phyloP scores from a whole-genome alignment of 805 yeast species.

The Ogataea methylovora region DNA sequence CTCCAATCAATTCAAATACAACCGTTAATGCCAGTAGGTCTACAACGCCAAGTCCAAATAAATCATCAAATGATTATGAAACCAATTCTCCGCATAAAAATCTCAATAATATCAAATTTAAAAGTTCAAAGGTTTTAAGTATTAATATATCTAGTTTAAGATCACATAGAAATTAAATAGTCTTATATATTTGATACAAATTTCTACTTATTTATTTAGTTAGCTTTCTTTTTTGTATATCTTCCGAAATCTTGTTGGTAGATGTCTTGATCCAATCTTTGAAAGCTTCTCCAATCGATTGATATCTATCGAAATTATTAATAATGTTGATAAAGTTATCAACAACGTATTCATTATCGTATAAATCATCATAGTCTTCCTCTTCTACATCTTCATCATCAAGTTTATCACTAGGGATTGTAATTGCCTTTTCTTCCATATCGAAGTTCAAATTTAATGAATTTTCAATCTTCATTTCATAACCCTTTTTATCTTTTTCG shows the following conservation, averaged over 20 bases:
- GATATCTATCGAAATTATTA: constrained; percentile 26
- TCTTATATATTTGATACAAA: no score
- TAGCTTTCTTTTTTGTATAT: constrained; percentile 3
- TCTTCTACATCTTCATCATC: constrained; percentile 2
- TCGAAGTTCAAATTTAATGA: constrained; percentile 26
- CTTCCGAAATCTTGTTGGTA: not conserved
- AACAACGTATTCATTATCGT: constrained; percentile 18
- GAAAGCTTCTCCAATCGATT: constrained; percentile 27
- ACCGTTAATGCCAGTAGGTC: not conserved
- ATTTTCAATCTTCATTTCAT: constrained; percentile 7
- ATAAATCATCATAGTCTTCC: constrained; percentile 13
- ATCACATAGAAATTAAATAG: no score
- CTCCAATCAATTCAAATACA: no score
- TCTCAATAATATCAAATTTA: not conserved
- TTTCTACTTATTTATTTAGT: not conserved
- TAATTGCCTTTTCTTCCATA: constrained; percentile 11
- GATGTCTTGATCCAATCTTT: constrained; percentile 25
- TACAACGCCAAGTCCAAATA: not conserved
- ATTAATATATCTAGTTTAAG: constrained; percentile 24
- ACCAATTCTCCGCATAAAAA: not conserved
- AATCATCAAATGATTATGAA: not conserved
- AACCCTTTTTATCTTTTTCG: constrained; percentile 1
- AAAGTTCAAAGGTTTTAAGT: constrained; percentile 9
- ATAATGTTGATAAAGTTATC: constrained; percentile 26
- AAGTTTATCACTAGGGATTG: no score